These are phyloP conservation scores for Blastocystis hominis DNA, from an alignment of 352 stramenopile species.

Conservation along the genomic window DNA sequence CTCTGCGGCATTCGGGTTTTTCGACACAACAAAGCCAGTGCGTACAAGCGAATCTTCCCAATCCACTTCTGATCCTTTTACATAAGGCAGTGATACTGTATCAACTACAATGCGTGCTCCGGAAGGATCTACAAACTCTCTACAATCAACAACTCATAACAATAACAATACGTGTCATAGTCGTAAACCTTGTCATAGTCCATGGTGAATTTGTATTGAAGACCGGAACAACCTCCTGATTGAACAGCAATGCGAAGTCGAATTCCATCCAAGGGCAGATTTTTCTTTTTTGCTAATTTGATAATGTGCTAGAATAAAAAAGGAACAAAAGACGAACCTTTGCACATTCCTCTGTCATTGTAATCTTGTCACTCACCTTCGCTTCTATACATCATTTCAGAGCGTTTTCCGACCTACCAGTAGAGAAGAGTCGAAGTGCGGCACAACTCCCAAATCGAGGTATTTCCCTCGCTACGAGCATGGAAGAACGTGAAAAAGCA, in stretches of 20 bases:
- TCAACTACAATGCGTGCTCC: constrained; percentile 36
- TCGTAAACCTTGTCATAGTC: constrained; percentile 53
- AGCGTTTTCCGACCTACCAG: not conserved
- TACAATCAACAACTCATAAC: not conserved
- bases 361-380: not conserved
- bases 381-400: not conserved
- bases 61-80: constrained; percentile 36
- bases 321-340: not conserved
- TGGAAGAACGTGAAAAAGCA: not conserved
- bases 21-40: constrained; percentile 41
- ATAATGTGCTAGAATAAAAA: constrained; percentile 15
- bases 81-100: constrained; percentile 25
- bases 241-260: constrained; percentile 19
- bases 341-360: constrained; percentile 37
- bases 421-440: not conserved
- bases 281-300: constrained; percentile 33
- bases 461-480: not conserved
- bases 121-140: constrained; percentile 42
- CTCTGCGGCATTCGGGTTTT: constrained; percentile 45
- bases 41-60: constrained; percentile 37
- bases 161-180: constrained; percentile 2
- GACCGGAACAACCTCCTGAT: constrained; percentile 46
- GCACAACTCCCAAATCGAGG: not conserved
- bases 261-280: not conserved
- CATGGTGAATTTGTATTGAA: constrained; percentile 56